phyloP scores from a whole-genome alignment of 371 early-diverging fungal species.

The Sporodiniella umbellata region DNA sequence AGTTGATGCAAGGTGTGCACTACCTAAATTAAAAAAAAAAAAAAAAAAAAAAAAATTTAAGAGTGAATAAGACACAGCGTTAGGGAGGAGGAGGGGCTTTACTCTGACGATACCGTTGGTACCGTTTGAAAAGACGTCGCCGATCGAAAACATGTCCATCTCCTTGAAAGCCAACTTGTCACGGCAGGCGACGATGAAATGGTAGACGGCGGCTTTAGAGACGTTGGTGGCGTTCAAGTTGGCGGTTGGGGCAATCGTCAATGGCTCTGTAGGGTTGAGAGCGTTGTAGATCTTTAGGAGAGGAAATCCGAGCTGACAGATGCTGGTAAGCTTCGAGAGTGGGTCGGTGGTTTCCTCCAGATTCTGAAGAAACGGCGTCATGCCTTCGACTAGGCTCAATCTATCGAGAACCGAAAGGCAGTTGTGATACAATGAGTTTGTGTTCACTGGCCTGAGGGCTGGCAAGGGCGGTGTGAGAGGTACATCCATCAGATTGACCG shows the following conservation, averaged over 20 bases:
- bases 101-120: conserved; percentile 96
- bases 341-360: conserved; percentile 61
- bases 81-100: conserved; percentile 7
- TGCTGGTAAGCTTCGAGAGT: conserved; percentile 79
- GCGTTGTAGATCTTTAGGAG: conserved; percentile 84
- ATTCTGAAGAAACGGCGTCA: conserved; percentile 55
- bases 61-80: not conserved
- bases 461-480: conserved; percentile 14
- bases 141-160: conserved; percentile 82
- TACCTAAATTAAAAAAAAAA: conserved; percentile 25
- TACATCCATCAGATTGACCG: not conserved
- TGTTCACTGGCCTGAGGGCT: conserved; percentile 8
- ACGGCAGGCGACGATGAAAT: conserved; percentile 74
- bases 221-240: conserved; percentile 67
- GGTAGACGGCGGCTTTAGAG: conserved; percentile 82
- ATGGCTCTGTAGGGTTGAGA: conserved; percentile 54
- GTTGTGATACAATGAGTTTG: conserved; percentile 62
- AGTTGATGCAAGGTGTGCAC: conserved; percentile 72
- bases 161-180: conserved; percentile 66
- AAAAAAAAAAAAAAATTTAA: no score
- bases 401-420: conserved; percentile 61
- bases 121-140: conserved; percentile 90
- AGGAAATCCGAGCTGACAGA: conserved; percentile 88
- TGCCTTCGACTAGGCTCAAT: conserved; percentile 56
- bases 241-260: conserved; percentile 56